Base-by-base conservation (phyloP, 305 asterid species). In the Solanum hybrid region DNA sequence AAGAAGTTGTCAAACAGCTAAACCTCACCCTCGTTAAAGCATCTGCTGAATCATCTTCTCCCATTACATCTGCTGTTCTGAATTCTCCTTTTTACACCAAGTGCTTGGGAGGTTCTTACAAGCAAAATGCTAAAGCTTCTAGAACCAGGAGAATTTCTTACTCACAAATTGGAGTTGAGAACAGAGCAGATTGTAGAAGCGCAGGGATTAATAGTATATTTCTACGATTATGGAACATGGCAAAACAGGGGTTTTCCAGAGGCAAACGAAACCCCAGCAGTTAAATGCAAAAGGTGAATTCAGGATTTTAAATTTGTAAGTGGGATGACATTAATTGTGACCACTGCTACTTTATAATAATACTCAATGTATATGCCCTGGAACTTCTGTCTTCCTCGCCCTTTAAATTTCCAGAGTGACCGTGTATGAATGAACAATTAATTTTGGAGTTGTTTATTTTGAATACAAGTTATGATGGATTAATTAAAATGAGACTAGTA, bases 1-100 rank as follows among this genome's bases (percentile, higher is more conserved):
- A 94, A 89, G 90, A 95, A 8, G 90, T 95, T 81, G 90, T 95
- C 87, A 94, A 90, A 89, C 97, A 93, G 86, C 96, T 96, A 24
- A 94, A 95, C 89, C 93, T 91, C 2, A 94, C 97, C 36, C 93
- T 96, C 3, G 2, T 39, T 92, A 91, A 37, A 33, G 95, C 93
- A 38, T 89, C 97, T 0, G 91, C 89, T 57, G 32, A 57, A 13
- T 93, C 93, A 51, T 95, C 95, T 36, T 90, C 77, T 79, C 93
- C 31, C 75, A 81, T 91, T n/a, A 93, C 72, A 57, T 92, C 95
- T n/a, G 91, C 24, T 73, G 4, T 88, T 17, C 3, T 33, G 11
- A 88, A 38, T 24, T 45, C 68, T 37, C 94, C 96, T 7, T 91
- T 91, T 89, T 92, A 91, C 89, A 91, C 89, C 75, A 92, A 90